These are phyloP conservation scores for Starmerella scarabaei DNA, from an alignment of 805 yeast species.

Conservation along the genomic window DNA sequence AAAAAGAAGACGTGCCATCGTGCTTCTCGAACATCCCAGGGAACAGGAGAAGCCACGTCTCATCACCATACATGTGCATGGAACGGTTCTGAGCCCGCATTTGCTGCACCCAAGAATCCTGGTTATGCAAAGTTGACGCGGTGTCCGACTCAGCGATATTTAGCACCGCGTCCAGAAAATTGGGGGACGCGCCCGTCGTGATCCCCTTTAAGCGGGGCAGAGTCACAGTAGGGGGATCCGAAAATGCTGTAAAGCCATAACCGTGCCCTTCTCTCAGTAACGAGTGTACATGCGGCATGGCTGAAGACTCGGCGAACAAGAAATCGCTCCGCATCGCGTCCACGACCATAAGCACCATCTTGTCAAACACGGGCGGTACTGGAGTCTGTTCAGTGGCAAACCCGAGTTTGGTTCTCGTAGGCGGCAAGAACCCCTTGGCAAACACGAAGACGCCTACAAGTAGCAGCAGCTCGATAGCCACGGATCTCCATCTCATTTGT, in stretches of 20 bases:
- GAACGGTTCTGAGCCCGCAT: slow-evolving; percentile 33
- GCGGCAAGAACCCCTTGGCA: slow-evolving; percentile 79
- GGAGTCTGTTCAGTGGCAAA: slow-evolving; percentile 12
- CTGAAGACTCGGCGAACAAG: slow-evolving; percentile 50
- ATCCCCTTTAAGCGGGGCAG: slow-evolving; percentile 65
- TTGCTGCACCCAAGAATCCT: slow-evolving; percentile 82
- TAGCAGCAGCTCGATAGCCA: slow-evolving; percentile 27
- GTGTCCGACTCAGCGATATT: slow-evolving; percentile 87
- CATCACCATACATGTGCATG: slow-evolving; percentile 88
- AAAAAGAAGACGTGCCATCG: slow-evolving; percentile 90
- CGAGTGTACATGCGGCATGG: slow-evolving; percentile 54
- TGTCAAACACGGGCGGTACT: slow-evolving; percentile 40
- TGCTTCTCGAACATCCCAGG: slow-evolving; percentile 49
- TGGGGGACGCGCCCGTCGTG: slow-evolving; percentile 87
- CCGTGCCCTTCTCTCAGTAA: slow-evolving; percentile 56
- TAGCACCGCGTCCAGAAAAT: slow-evolving; percentile 82
- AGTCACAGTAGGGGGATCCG: slow-evolving; percentile 95
- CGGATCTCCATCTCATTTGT: neutral
- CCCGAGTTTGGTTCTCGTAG: slow-evolving; percentile 67
- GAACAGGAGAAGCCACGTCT: slow-evolving; percentile 89
- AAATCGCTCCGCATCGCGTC: slow-evolving; percentile 92
- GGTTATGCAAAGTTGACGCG: slow-evolving; percentile 50
- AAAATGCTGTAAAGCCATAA: slow-evolving; percentile 77
- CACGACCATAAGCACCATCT: slow-evolving; percentile 67
- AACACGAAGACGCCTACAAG: slow-evolving; percentile 48